Evolutionary conservation across 805 yeast genomes (phyloP).

Genomic region (Priceomyces carsonii): DNA sequence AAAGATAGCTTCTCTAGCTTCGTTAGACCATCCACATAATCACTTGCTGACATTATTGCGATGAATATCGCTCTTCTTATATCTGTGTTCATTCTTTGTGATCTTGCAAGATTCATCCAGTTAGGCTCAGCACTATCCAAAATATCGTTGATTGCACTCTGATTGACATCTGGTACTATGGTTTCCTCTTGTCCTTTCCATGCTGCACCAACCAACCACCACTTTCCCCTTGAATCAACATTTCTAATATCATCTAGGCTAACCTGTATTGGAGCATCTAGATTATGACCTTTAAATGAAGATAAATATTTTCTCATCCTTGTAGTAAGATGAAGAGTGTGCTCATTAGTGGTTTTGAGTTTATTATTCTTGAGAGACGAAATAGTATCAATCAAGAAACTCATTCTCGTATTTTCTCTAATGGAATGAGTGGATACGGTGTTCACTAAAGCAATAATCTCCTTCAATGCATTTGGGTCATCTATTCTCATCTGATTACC

Average conservation of each 20-base stretch:
- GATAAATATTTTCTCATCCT: constrained; percentile 68
- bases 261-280: constrained; percentile 80
- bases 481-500: constrained; percentile 88
- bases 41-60: constrained; percentile 93
- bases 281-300: constrained; percentile 44
- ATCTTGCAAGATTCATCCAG: constrained; percentile 83
- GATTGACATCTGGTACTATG: constrained; percentile 27
- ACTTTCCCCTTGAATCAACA: constrained; percentile 82
- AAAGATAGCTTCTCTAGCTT: constrained; percentile 78
- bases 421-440: constrained; percentile 32
- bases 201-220: constrained; percentile 99
- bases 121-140: constrained; percentile 75
- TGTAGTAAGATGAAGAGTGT: constrained; percentile 50
- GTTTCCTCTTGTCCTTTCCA: constrained; percentile 70
- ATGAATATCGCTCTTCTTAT: constrained; percentile 91
- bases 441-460: constrained; percentile 65
- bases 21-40: constrained; percentile 82
- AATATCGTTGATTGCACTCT: constrained; percentile 54
- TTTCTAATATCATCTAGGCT: constrained; percentile 77
- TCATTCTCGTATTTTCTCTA: constrained; percentile 60
- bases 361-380: constrained; percentile 86
- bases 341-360: constrained; percentile 54
- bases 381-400: constrained; percentile 82
- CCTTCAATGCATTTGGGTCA: constrained; percentile 84
- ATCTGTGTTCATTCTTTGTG: constrained; percentile 94